Base-by-base conservation (phyloP, 129 eudicot genomes). In the Saposhnikovia divaricata region DNA sequence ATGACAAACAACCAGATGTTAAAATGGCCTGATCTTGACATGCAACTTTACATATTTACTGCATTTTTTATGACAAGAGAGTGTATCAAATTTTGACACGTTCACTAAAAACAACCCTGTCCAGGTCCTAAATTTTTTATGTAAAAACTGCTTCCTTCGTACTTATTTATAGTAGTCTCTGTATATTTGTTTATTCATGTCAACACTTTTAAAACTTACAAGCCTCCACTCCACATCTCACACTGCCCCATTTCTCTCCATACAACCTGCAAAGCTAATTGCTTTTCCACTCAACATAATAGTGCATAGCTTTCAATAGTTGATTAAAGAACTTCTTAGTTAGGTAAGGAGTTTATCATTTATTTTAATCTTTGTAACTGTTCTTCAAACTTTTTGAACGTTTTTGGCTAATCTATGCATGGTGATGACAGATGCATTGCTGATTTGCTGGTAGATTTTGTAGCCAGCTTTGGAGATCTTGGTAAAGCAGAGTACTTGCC, bases 391-490 rank as follows among this genome's bases (percentile, higher is more conserved):
- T 5, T 4, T 51, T 50, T 51, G 8, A 50, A 51, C 18, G 18
- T 18, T 16, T 50, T 51, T 16, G 9, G 40, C 72, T 28, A 59
- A 19, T 53, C 27, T 27, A 25, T 63, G 27, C 0, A 31, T 66
- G 21, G 73, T 68, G 73, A 28, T 68, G 73, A 68, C 69, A 61
- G 34, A 61, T 61, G 69, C 69, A 61, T 61, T 61, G 34, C 69
- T 61, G 34, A 61, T n/a, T n/a, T 61, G 12, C 15, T 61, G 15
- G 69, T 61, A n/a, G 69, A 9, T 57, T 57, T 61, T 61, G 69
- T 68, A 31, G 43, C 42, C 23, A 68, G 73, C 43, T 66, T 66
- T 27, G 38, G 40, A 27, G 72, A 59, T 61, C 69, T 31, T 68
- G 43, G 73, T 28, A 13, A 31, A 68, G 73, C 42, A 68, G 42